Percentiles rank a stretch among this genome's conserved stretches.
Evolutionary conservation across 768 basidiomycete species (phyloP).

Genomic region (Amanita thiersii): DNA sequence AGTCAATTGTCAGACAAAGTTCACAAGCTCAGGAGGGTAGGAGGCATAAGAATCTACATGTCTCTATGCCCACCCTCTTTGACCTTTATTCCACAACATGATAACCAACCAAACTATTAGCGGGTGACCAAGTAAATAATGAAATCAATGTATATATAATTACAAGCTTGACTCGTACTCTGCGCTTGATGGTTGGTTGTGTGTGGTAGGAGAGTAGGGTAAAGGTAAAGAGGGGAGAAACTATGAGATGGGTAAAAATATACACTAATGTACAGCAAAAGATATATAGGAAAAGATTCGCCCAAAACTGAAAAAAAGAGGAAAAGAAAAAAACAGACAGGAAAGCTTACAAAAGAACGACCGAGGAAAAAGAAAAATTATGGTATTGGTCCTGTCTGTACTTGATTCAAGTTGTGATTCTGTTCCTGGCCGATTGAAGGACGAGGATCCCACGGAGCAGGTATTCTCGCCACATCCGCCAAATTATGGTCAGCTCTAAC

Average conservation of each 20-base stretch:
- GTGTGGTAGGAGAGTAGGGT: no score
- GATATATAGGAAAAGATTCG: slow-evolving; percentile 9
- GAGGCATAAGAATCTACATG: no score
- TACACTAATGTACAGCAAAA: background rate
- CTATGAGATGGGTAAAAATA: background rate
- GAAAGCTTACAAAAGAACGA: background rate
- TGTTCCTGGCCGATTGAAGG: slow-evolving; percentile 14
- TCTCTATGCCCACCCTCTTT: no score
- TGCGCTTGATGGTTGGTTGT: no score
- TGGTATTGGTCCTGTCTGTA: no score
- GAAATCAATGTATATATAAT: no score
- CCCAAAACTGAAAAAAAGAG: slow-evolving; percentile 8
- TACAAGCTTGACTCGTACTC: no score
- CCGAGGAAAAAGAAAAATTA: slow-evolving; percentile 7
- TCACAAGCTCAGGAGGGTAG: no score
- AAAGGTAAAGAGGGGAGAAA: slow-evolving; percentile 7
- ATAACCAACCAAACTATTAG: no score
- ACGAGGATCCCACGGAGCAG: slow-evolving; percentile 64
- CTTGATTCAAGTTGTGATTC: slow-evolving; percentile 4
- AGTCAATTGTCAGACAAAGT: no score
- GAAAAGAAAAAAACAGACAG: slow-evolving; percentile 8
- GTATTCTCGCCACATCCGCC: slow-evolving; percentile 60
- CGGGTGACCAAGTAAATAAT: no score
- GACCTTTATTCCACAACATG: no score
- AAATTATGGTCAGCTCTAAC: slow-evolving; percentile 76